Evolutionary conservation across 495 filamentous ascomycete species (phyloP), one percentile per base, ranked within the genome.

Genomic region (Immersiella caudata): DNA sequence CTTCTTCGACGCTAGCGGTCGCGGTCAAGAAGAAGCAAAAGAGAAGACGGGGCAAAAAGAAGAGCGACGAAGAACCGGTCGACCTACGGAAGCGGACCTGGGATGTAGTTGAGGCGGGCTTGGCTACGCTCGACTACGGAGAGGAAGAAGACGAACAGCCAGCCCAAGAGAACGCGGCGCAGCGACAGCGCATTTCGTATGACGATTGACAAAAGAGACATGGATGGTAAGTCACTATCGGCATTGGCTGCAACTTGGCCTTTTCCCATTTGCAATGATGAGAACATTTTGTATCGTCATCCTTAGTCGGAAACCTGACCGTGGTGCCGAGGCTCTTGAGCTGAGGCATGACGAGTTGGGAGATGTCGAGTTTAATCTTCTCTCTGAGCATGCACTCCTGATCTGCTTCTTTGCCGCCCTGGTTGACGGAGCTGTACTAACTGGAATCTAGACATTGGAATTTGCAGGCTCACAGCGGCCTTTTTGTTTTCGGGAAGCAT

Each of bases 201-300:
- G 83, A 84, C 35, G 84, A 86, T 29, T 80, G 71, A 80, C 29
- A 33, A 33, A 33, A 33, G 50, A 22, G 26, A 54, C n/a, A 25
- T 65, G 27, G 52, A 57, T 57, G 21, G 68, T 71, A 64, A 67
- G 68, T 73, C 33, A 9, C 46, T 0, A 49, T 21, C 6, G 65
- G 46, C 57, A n/a, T n/a, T n/a, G n/a, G n/a, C 67, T 36, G 29
- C 29, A 3, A 33, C 29, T 11, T 63, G 57, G 54, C 66, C 58
- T 65, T 40, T 59, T 21, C 22, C 61, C 61, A 70, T 66, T 62
- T 51, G 2, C 51, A 69, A 83, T 86, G 86, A 88, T 86, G 86
- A 87, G 82, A 86, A 78, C 78, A 57, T 61, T 76, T 79, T 77
- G 83, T 87, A 88, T 87, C 84, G 85, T 88, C 86, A 88, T 88